Percentiles rank a stretch among this genome's conserved stretches.
These are phyloP conservation scores for Colletotrichum tabaci DNA, from an alignment of 2,329 filamentous ascomycete genomes.

Conservation along the genomic window DNA sequence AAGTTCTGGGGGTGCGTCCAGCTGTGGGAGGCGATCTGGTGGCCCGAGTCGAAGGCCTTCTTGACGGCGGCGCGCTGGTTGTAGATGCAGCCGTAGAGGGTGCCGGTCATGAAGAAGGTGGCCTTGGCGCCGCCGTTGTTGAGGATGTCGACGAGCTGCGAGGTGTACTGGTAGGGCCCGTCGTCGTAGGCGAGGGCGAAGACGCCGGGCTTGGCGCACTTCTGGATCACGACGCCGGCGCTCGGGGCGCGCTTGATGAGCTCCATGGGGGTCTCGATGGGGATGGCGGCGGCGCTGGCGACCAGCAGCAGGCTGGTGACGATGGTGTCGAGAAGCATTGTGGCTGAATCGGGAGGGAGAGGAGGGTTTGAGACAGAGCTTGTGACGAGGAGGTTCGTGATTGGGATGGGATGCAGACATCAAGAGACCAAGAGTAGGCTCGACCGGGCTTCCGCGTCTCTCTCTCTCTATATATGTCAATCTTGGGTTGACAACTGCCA, in stretches of 20 bases:
- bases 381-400: too few species aligned
- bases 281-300: slow-evolving; percentile 49
- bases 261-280: slow-evolving; percentile 54
- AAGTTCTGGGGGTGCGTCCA: slow-evolving; percentile 65
- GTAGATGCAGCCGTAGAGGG: slow-evolving; percentile 66
- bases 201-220: slow-evolving; percentile 60
- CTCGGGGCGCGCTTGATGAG: slow-evolving; percentile 58
- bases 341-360: slow-evolving; percentile 16
- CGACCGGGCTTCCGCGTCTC: neutral
- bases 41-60: slow-evolving; percentile 64
- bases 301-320: slow-evolving; percentile 48
- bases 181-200: slow-evolving; percentile 70
- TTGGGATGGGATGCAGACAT: slow-evolving; percentile 6
- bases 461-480: slow-evolving; percentile 19
- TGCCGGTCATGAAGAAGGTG: slow-evolving; percentile 69
- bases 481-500: neutral
- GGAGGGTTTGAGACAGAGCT: too few species aligned
- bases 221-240: slow-evolving; percentile 60
- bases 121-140: slow-evolving; percentile 64
- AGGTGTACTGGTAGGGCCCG: slow-evolving; percentile 66
- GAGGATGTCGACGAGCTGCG: slow-evolving; percentile 65
- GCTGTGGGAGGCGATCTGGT: slow-evolving; percentile 69
- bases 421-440: neutral
- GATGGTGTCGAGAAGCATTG: slow-evolving; percentile 48
- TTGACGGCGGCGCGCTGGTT: slow-evolving; percentile 67